Percentiles rank a stretch among this genome's conserved stretches.
phyloP scores from a whole-genome alignment of 768 basidiomycete genomes.

The Leccinum boreale region DNA sequence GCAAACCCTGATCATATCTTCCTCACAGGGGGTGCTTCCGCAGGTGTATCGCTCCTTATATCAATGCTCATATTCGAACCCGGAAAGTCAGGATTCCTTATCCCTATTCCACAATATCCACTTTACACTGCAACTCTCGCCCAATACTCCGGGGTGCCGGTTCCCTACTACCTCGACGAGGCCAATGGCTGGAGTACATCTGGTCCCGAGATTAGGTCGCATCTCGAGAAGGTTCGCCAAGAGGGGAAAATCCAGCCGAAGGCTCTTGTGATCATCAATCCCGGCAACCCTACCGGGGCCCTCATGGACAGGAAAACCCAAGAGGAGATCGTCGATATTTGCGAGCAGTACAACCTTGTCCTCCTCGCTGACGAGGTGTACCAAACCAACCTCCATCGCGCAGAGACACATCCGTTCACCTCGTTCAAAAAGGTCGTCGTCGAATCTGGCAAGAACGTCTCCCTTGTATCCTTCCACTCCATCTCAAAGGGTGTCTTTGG shows the following conservation, averaged over 20 bases:
- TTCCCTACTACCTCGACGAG: conserved; percentile 92
- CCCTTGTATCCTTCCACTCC: conserved; percentile 94
- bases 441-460: conserved; percentile 54
- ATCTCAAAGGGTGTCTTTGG: conserved; percentile 96
- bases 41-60: conserved; percentile 86
- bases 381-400: conserved; percentile 85
- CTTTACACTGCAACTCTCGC: conserved; percentile 95
- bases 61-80: conserved; percentile 71
- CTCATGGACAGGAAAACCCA: conserved; percentile 73
- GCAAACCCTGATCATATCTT: conserved; percentile 84
- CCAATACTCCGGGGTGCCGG: conserved; percentile 69
- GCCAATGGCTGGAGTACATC: conserved; percentile 79
- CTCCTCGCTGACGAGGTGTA: conserved; percentile 99
- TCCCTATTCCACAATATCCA: conserved; percentile 98
- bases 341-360: conserved; percentile 80
- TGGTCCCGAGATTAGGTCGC: conserved; percentile 57
- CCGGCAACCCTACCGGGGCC: conserved; percentile 95
- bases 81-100: conserved; percentile 69
- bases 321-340: conserved; percentile 73
- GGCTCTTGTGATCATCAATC: conserved; percentile 96
- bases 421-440: conserved; percentile 92
- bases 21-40: conserved; percentile 92
- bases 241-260: conserved; percentile 61
- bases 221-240: conserved; percentile 60
- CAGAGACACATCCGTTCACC: conserved; percentile 68